Base-by-base conservation (phyloP, 495 filamentous ascomycete genomes). In the Tuber melanosporum region DNA sequence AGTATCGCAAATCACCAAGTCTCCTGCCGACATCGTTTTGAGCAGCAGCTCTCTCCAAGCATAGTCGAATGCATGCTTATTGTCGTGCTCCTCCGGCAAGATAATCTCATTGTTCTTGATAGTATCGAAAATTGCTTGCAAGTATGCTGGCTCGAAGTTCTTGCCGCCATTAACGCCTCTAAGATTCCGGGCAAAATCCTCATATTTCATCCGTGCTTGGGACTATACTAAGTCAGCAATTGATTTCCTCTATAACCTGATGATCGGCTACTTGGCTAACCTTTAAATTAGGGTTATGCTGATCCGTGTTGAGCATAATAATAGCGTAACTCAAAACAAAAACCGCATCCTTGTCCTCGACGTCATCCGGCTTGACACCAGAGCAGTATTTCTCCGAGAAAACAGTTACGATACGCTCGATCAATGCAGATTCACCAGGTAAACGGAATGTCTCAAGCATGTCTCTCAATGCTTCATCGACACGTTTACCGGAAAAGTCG, bases 91-190 rank as follows among this genome's bases (percentile, higher is more conserved):
- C 75, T 98, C 95, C 0, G 95, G 95, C 32, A 99, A 86, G 75
- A 99, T 97, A 74, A 99, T 99, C 85, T 99, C 95, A 73, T 93
- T 91, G 3, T 89, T 89, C 83, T 91, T 94, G 85, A 99, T 98
- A 14, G 93, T 92, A 78, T 97, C 91, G 82, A 91, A 99, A 73
- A 98, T 97, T 3, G 89, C 88, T 80, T 96, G 90, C 3, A 99
- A 88, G 83, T 95, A 97, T 78, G 95, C 90, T 1, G 91, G 89
- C 22, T 90, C 88, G 83, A 98, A 99, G 80, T 99, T 91, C 74
- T 91, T 88, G 69, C 92, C 93, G 32, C 86, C 90, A 78, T 99
- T 98, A 36, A 96, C 92, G 3, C 94, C 94, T 73, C 95, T 89
- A 12, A 99, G 85, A 83, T 99, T 98, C 47, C 89, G 91, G 0